Evolutionary conservation across 2,329 filamentous ascomycete species (phyloP), one percentile per base, ranked within the genome.

Genomic region (Chaetomium globosum): DNA sequence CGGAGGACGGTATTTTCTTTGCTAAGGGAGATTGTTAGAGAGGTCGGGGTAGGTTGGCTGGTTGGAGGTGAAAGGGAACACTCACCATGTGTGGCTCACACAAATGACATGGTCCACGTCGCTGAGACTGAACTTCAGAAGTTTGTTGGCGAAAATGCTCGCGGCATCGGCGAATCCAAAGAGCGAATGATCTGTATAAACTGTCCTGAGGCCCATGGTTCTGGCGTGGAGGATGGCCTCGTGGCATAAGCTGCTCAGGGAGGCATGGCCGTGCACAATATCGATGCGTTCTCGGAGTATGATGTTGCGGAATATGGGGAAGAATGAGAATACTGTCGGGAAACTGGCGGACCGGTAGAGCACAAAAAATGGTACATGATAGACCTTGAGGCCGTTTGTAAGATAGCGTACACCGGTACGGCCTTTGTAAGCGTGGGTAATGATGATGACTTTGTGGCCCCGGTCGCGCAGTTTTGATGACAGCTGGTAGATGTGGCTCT

Each of bases 31-130:
- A 3, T 19, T 33, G 68, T 77, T 58, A 74, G 70, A 46, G 3
- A 28, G 16, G 16, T n/a, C 39, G 39, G 16, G 39, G 39, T 1
- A 43, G 39, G 39, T 9, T 13, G 13, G 9, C 12, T 23, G 2
- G 23, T 19, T 9, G 3, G 3, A 19, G 9, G 30, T 4, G 23
- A n/a, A 23, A 69, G 13, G 71, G n/a, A 8, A 59, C 30, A 69
- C 83, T 69, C 80, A 95, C 93, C 94, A 97, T 48, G 95, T 99
- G 81, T 99, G 93, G 78, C 93, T 97, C 73, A 99, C 95, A 74
- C 95, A 99, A 55, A 99, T 96, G 67, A 96, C 93, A 82, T 99
- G 95, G 74, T 98, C 95, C 16, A 99, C 93, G 75, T 99, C 95
- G 76, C 94, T 98, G 69, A 99, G 77, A 0, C 88, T 94, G 74